Base-by-base conservation (phyloP, 2,329 filamentous ascomycete genomes). In the Ilyonectria robusta region DNA sequence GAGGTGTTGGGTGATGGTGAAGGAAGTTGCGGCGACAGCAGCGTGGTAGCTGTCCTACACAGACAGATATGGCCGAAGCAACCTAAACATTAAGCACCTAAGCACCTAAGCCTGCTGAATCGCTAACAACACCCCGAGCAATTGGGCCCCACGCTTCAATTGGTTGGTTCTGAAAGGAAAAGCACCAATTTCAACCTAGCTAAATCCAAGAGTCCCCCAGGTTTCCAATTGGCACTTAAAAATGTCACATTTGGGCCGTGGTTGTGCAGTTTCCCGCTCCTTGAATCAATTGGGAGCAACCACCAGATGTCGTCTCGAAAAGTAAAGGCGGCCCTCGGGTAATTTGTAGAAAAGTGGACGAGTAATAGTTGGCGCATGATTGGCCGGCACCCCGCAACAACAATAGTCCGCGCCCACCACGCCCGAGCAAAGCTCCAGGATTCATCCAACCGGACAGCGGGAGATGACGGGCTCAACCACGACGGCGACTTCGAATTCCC, bases 391-490 rank as follows among this genome's bases (percentile, higher is more conserved):
- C 19, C 54, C 79, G 79, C 77, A 76, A 76, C 66, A 81, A 79
- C 63, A 66, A 76, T 78, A 70, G 67, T 78, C 79, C 76, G 77
- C 72, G 9, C 72, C 77, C 76, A 76, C 76, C 72, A 72, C 65
- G 56, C 67, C 70, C 70, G 62, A 74, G 63, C 68, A 74, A 76
- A 78, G 77, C 77, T 78, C 76, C 75, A 73, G 73, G 71, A 72
- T 77, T 77, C 75, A 69, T 73, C 71, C 70, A 71, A 62, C 65
- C 70, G 74, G 72, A 65, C 72, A 65, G 68, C 71, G 68, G 72
- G 72, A 75, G 72, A 78, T 78, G 77, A 79, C 77, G 75, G 74
- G 71, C 77, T 78, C 75, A 71, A 69, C 71, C 70, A 71, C 71
- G 66, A 78, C 73, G 72, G 75, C 75, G 73, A 77, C 73, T 73